Evolutionary conservation across 345 rosid genomes (phyloP).

Genomic region (Lepidium aucheri): DNA sequence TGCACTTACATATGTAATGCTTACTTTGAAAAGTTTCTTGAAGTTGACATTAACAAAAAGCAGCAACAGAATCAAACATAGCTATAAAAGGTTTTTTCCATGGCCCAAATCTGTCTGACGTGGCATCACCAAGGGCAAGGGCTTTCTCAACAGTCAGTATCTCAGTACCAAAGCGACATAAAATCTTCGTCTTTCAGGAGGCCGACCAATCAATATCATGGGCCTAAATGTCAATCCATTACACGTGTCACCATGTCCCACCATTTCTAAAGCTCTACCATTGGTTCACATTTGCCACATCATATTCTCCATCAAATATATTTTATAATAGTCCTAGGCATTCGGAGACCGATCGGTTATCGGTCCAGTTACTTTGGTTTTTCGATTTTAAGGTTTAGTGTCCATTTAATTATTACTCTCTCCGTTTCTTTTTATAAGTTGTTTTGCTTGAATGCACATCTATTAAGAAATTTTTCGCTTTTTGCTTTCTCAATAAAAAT

Average conservation of each 20-base stretch:
- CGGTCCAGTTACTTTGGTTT: too few species aligned
- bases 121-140: slow-evolving; percentile 6
- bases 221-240: not conserved
- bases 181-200: not conserved
- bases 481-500: too few species aligned
- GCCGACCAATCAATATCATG: not conserved
- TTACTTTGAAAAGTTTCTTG: not conserved
- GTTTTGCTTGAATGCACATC: too few species aligned
- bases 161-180: slow-evolving; percentile 1
- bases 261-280: not conserved
- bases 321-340: too few species aligned
- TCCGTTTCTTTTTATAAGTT: too few species aligned
- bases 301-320: not conserved
- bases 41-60: not conserved
- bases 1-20: not conserved
- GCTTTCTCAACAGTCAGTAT: not conserved
- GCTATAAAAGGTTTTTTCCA: not conserved
- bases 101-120: slow-evolving; percentile 17
- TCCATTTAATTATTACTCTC: too few species aligned
- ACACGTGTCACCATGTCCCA: not conserved
- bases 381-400: too few species aligned
- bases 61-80: not conserved
- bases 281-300: not conserved
- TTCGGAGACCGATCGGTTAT: too few species aligned
- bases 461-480: too few species aligned